phyloP scores from a whole-genome alignment of 2,329 filamentous ascomycete genomes.

The Ophiostoma triangulosporum region DNA sequence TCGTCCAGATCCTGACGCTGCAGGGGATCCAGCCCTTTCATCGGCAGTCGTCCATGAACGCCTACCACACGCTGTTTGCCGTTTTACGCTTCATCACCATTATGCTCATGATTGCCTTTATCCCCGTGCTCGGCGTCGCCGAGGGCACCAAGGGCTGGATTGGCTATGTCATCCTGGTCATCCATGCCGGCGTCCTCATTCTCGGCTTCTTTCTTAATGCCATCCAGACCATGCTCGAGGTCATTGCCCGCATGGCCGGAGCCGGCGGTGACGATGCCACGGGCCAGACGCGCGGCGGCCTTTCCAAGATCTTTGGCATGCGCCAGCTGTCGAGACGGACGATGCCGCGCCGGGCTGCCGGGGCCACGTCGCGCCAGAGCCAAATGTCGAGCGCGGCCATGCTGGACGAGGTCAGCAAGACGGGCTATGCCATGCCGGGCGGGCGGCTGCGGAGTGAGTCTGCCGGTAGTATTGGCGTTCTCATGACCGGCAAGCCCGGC shows the following conservation, averaged over 20 bases:
- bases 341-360: constrained; percentile 39
- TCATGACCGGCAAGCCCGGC: constrained; percentile 27
- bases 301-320: constrained; percentile 85
- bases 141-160: constrained; percentile 85
- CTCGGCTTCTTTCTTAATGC: constrained; percentile 92
- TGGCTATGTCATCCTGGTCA: constrained; percentile 75
- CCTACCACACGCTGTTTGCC: constrained; percentile 80
- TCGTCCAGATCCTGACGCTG: constrained; percentile 75
- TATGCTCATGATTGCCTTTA: constrained; percentile 68
- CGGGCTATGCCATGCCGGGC: constrained; percentile 38
- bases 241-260: constrained; percentile 67
- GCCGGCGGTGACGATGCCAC: constrained; percentile 63
- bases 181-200: constrained; percentile 73
- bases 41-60: constrained; percentile 89
- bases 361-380: constrained; percentile 56
- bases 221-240: constrained; percentile 79
- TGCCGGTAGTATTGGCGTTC: constrained; percentile 41
- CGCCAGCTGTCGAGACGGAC: constrained; percentile 67
- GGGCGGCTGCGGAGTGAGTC: constrained; percentile 48
- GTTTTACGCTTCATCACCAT: constrained; percentile 62
- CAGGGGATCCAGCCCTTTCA: constrained; percentile 86
- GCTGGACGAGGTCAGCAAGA: constrained; percentile 56
- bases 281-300: constrained; percentile 62
- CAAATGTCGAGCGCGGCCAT: constrained; percentile 74
- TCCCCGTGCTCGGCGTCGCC: constrained; percentile 65